Conservation (phyloP, 345 rosid species). For the Alliaria petiolata region DNA sequence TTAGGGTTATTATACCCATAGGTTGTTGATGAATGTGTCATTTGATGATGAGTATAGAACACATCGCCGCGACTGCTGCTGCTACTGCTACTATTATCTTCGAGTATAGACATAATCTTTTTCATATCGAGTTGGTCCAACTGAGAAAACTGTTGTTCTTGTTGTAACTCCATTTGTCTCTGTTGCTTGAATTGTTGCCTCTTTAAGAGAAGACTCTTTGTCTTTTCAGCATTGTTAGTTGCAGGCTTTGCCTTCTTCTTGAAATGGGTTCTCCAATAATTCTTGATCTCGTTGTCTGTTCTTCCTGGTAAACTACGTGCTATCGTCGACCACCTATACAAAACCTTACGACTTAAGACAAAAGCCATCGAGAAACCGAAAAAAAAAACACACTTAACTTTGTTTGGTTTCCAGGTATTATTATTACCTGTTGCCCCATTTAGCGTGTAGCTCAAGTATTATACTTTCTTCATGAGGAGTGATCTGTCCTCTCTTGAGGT, state of each 20-base stretch:
- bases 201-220: slow-evolving; percentile 43
- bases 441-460: slow-evolving; percentile 67
- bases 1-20: slow-evolving; percentile 13
- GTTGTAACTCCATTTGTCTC: slow-evolving; percentile 34
- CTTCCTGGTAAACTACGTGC: slow-evolving; percentile 81
- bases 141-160: slow-evolving; percentile 42
- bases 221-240: slow-evolving; percentile 39
- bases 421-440: slow-evolving; percentile 92
- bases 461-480: slow-evolving; percentile 70
- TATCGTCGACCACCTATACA: slow-evolving; percentile 80
- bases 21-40: slow-evolving; percentile 31
- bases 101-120: slow-evolving; percentile 50
- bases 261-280: too few species aligned
- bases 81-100: slow-evolving; percentile 34
- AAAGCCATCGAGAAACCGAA: neutral
- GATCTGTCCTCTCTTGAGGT: slow-evolving; percentile 77
- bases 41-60: slow-evolving; percentile 34
- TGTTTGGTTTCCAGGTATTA: too few species aligned
- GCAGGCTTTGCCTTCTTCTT: slow-evolving; percentile 48
- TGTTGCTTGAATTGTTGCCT: slow-evolving; percentile 71
- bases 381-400: neutral
- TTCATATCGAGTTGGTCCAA: slow-evolving; percentile 50
- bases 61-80: neutral
- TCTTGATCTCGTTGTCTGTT: slow-evolving; percentile 36
- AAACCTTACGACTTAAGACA: neutral